Evolutionary conservation across 805 yeast species (phyloP), one percentile per base, ranked within the genome.

Genomic region (Wickerhamomyces rabaulensis): DNA sequence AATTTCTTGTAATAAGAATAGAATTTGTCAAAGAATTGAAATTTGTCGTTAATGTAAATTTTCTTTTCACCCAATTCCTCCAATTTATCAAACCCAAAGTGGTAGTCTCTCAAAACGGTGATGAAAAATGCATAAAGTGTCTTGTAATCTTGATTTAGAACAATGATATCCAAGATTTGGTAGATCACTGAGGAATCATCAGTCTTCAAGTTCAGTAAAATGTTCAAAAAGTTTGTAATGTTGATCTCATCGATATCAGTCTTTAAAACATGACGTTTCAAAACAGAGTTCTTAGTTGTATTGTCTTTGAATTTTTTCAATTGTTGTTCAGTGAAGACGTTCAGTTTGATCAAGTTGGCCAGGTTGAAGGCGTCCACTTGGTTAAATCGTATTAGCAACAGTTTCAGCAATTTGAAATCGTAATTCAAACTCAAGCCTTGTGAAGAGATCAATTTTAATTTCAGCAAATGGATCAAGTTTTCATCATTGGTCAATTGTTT

Each of bases 71-170:
- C 36, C 35, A 71, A 51, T 9, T 60, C 56, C 17, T 58, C 57
- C 44, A 70, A 52, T 46, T 64, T 66, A 40, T 60, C 61, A 50
- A 69, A 78, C 2, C 82, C 82, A 59, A 71, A 76, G 58, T 78
- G 82, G 56, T 75, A 71, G 50, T 77, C 73, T 39, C 72, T 60
- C 25, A 76, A 53, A 4, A 77, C 61, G 21, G 71, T 69, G 31
- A 74, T 45, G 6, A 69, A 52, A 17, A 74, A 56, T 0, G 79
- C 64, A 23, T 68, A 60, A 19, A 71, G 51, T 3, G 70, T 54
- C 52, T 71, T 74, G 55, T 75, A 72, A 47, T 70, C 56, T 9
- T 43, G 40, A 33, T 52, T 43, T 6, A 58, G 33, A 10, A 57
- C 46, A 9, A 50, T 20, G 6, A 52, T 46, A 39, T 60, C 64